Evolutionary conservation across 495 filamentous ascomycete genomes (phyloP).

Genomic region (Lentithecium fluviatile): DNA sequence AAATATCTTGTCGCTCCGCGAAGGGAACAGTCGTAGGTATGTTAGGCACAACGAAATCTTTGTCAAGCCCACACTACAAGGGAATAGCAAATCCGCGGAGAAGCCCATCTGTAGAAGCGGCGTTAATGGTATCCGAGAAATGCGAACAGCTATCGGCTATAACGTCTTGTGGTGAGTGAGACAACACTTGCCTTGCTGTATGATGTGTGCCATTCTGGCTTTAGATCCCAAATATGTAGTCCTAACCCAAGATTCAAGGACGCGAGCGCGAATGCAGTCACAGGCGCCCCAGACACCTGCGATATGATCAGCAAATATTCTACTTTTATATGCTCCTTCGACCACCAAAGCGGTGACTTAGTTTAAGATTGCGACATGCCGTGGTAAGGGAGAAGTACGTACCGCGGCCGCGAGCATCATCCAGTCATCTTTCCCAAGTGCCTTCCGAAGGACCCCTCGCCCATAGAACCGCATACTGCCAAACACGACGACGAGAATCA

Average conservation of each 20-base stretch:
- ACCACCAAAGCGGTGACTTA: too few species aligned
- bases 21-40: conserved; percentile 30
- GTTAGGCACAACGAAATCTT: conserved; percentile 30
- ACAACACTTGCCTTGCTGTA: conserved; percentile 19
- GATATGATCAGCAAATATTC: too few species aligned
- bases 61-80: conserved; percentile 17
- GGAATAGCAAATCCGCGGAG: conserved; percentile 19
- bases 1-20: conserved; percentile 23
- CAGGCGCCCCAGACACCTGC: conserved; percentile 19
- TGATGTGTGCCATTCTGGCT: too few species aligned
- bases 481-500: conserved; percentile 22
- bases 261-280: conserved; percentile 14
- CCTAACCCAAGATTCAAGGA: conserved; percentile 27
- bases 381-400: neutral
- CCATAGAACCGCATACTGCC: conserved; percentile 22
- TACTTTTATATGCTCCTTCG: too few species aligned
- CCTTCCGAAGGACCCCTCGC: conserved; percentile 13
- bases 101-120: conserved; percentile 32
- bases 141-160: too few species aligned
- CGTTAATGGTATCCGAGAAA: too few species aligned
- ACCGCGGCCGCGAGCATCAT: conserved; percentile 24
- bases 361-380: neutral
- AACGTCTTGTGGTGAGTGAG: too few species aligned
- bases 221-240: conserved; percentile 29
- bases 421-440: conserved; percentile 24